phyloP scores from a whole-genome alignment of 305 asterid genomes.

The Solanum hybrid region DNA sequence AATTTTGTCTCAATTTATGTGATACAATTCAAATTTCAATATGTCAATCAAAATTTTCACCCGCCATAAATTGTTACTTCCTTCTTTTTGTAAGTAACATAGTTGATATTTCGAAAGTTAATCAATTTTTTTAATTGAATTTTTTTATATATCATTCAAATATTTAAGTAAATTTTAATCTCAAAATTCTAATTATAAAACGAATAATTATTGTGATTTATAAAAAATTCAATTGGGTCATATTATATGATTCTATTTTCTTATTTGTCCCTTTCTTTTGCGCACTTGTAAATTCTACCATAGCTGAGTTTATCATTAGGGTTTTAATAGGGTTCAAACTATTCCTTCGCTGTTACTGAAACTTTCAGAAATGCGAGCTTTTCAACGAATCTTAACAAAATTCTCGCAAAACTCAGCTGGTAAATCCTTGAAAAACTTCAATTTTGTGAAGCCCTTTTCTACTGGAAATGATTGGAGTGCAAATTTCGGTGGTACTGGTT shows the following conservation, averaged over 20 bases:
- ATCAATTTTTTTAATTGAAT: too few relatives aligned
- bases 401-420: conserved; percentile 13
- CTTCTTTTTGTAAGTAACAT: background rate
- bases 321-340: background rate
- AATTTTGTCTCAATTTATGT: too few relatives aligned
- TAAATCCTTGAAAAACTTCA: conserved; percentile 3
- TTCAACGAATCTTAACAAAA: background rate
- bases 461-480: conserved; percentile 28
- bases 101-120: too few relatives aligned
- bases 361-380: background rate
- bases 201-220: background rate
- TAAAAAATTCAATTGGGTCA: background rate
- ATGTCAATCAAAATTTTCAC: too few relatives aligned
- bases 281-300: background rate
- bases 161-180: background rate
- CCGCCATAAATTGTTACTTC: background rate
- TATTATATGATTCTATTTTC: background rate
- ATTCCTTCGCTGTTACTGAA: background rate
- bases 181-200: background rate
- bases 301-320: background rate
- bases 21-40: too few relatives aligned
- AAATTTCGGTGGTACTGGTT: conserved; percentile 34
- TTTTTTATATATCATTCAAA: too few relatives aligned
- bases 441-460: conserved; percentile 30
- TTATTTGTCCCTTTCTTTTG: background rate